Base-by-base conservation (phyloP, 306 rosid species). In the Medicago lupulina region DNA sequence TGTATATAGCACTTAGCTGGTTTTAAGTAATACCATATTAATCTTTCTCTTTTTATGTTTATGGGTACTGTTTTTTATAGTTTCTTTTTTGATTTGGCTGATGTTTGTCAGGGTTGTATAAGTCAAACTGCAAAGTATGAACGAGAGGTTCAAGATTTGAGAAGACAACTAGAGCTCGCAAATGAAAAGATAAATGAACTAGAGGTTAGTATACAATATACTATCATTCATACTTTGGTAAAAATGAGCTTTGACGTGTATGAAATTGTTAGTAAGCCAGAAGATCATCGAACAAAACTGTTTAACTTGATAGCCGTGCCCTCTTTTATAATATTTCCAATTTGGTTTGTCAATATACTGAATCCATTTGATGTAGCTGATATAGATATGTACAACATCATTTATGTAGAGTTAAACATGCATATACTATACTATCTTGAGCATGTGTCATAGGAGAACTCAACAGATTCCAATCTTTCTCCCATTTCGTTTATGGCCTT, bases 121-220 rank as follows among this genome's bases (percentile, higher is more conserved):
- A 86, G 59, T 76, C 88, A 82, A 67, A 80, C 51, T 61, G 89
- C 77, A 47, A 86, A 71, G 72, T 76, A 83, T 60, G 71, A 85
- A 65, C 77, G 49, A 34, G 96, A 92, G 80, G 66, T 85, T 55
- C 87, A 87, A 71, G 83, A 85, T 69, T 81, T 95, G 77, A 86
- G 86, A 81, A 85, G 80, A 81, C 85, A 90, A 67, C 60, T 95
- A 77, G 87, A 87, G 76, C 82, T 81, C 74, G 91, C 92, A 40
- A 84, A 76, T 78, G 79, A 83, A 76, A 92, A 89, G 77, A 92
- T 87, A 79, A 85, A 84, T 69, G 91, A 86, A 77, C 89, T 92
- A 15, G 87, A 92, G 97, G 98, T 95, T 39, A 68, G 91, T 81
- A 50, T 51, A 23, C 46, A 57, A 40, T 46, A 16, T 68, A 18